These are phyloP conservation scores for Ganoderma multipileum DNA, from an alignment of 1,284 basidiomycete genomes.

Conservation along the genomic window DNA sequence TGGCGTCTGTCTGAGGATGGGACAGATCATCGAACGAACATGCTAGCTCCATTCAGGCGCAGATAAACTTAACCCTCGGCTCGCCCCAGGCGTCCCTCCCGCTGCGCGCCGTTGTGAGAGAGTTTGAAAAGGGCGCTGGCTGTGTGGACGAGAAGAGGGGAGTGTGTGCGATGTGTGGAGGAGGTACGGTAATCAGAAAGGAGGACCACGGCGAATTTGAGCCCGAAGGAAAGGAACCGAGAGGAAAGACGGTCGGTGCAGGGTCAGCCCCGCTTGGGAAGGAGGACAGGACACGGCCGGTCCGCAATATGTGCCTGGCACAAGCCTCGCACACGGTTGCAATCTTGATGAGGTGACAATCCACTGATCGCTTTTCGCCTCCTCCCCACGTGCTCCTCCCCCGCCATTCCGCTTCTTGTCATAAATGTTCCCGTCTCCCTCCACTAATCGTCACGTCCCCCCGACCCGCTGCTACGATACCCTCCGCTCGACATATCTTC, in stretches of 20 bases:
- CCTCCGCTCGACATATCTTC: slow-evolving; percentile 9
- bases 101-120: not conserved
- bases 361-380: slow-evolving; percentile 28
- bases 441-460: slow-evolving; percentile 19
- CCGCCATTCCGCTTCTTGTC: slow-evolving; percentile 21
- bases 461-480: slow-evolving; percentile 7
- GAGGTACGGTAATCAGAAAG: slow-evolving; percentile 6
- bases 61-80: slow-evolving; percentile 10
- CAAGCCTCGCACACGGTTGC: slow-evolving; percentile 29
- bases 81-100: not conserved
- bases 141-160: not conserved
- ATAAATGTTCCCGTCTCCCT: slow-evolving; percentile 28
- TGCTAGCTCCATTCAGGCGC: slow-evolving; percentile 9
- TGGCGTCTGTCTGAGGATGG: slow-evolving; percentile 4
- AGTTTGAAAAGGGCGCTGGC: not conserved
- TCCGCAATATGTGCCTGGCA: slow-evolving; percentile 24
- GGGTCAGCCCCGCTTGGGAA: slow-evolving; percentile 8
- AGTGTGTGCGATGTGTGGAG: not conserved
- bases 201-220: slow-evolving; percentile 3
- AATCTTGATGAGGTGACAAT: slow-evolving; percentile 32
- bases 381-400: slow-evolving; percentile 20
- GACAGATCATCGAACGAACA: slow-evolving; percentile 2
- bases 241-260: slow-evolving; percentile 4
- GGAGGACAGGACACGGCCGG: slow-evolving; percentile 10
- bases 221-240: not conserved